phyloP scores from a whole-genome alignment of 768 basidiomycete species.

The Naganishia friedmannii region DNA sequence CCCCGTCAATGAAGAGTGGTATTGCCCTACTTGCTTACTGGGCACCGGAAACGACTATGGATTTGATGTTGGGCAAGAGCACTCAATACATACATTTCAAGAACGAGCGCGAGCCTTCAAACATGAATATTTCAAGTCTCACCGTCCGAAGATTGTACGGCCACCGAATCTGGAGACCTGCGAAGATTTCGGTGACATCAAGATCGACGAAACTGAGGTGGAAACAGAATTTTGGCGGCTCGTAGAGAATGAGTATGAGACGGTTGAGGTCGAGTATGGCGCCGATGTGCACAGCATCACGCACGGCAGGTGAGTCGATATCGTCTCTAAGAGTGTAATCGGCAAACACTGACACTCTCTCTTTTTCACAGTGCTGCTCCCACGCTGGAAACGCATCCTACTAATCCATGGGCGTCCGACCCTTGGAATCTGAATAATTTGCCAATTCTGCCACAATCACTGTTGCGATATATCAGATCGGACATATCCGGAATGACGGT shows the following conservation, averaged over 20 bases:
- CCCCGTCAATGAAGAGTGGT: slow-evolving; percentile 87
- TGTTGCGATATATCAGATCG: slow-evolving; percentile 94
- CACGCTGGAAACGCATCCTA: slow-evolving; percentile 86
- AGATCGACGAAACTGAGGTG: slow-evolving; percentile 73
- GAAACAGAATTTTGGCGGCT: slow-evolving; percentile 97
- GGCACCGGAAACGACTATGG: slow-evolving; percentile 94
- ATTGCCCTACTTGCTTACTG: slow-evolving; percentile 84
- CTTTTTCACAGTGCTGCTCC: slow-evolving; percentile 72
- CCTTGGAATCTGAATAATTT: slow-evolving; percentile 98
- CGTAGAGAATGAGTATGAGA: slow-evolving; percentile 81
- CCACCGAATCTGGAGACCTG: slow-evolving; percentile 23
- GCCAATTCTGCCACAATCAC: slow-evolving; percentile 84
- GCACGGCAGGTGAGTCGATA: slow-evolving; percentile 64
- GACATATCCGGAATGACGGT: slow-evolving; percentile 99
- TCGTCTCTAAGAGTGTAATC: too few relatives aligned
- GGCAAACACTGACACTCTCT: background rate
- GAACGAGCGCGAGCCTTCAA: slow-evolving; percentile 86
- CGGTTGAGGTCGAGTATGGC: slow-evolving; percentile 98
- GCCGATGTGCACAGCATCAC: slow-evolving; percentile 97
- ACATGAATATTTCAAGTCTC: slow-evolving; percentile 82
- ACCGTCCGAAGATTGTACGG: slow-evolving; percentile 36
- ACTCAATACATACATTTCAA: slow-evolving; percentile 85
- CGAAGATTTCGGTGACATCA: slow-evolving; percentile 56
- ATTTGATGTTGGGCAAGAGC: slow-evolving; percentile 97
- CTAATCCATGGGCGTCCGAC: slow-evolving; percentile 80